These are phyloP conservation scores for Melaleuca alternifolia DNA, from an alignment of 345 rosid genomes.

Conservation along the genomic window DNA sequence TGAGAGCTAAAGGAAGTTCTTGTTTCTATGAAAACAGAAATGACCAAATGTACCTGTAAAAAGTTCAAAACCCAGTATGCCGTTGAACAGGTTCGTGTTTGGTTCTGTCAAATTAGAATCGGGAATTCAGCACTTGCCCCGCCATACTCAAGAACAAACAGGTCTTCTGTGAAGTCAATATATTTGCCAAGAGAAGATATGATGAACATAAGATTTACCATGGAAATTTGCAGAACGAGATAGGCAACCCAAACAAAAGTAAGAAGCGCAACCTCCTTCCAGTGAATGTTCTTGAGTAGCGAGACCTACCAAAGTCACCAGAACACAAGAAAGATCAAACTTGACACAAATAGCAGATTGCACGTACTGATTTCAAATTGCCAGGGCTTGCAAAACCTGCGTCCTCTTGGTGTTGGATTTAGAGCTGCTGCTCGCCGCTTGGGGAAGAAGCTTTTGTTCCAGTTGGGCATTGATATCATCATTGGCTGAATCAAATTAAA, in stretches of 20 bases:
- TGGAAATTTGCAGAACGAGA: slow-evolving; percentile 19
- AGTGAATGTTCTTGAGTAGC: slow-evolving; percentile 16
- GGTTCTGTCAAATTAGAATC: slow-evolving; percentile 2
- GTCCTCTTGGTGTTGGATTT: not conserved
- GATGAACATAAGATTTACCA: slow-evolving; percentile 3
- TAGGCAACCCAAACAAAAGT: slow-evolving; percentile 15
- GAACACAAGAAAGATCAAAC: not conserved
- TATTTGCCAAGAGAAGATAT: not conserved
- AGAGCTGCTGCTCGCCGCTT: not conserved
- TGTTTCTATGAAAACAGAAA: not conserved
- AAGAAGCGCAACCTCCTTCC: slow-evolving; percentile 28
- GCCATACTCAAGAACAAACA: not conserved
- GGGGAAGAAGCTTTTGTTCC: not conserved
- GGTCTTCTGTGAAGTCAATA: not conserved
- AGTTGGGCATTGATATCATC: not conserved
- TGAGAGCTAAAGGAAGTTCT: not conserved
- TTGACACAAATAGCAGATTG: not conserved
- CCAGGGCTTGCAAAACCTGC: not conserved
- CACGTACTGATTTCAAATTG: not conserved
- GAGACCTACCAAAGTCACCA: slow-evolving; percentile 9
- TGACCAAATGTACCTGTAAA: slow-evolving; percentile 10
- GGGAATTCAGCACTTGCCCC: not conserved
- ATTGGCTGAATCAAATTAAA: not conserved
- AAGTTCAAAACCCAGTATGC: slow-evolving; percentile 18
- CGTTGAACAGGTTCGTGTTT: slow-evolving; percentile 15